Evolutionary conservation across 345 rosid species (phyloP), one percentile per base, ranked within the genome.

Genomic region (Crucihimalaya himalaica): DNA sequence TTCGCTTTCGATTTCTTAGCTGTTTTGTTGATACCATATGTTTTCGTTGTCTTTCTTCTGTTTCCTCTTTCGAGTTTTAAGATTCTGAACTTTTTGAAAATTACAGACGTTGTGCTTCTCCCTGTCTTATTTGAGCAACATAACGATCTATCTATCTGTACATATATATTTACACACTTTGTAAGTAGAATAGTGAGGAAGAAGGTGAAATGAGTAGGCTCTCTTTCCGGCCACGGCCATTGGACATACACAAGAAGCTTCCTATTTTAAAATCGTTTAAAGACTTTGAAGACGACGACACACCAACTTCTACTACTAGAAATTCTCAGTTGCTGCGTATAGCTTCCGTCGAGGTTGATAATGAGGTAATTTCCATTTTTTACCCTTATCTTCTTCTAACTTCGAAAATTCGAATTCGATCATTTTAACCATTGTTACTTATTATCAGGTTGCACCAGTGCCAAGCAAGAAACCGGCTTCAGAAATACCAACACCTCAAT

Each of bases 221-320:
- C 5, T 95, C 99, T 28, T 84, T 95, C 71, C 77, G 99, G 73
- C 99, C 99, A 19, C 88, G 99, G 21, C 99, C 99, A 15, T 79
- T 95, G 14, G 99, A 95, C 81, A 90, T 95, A 32, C 96, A 92
- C 83, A 95, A 90, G 81, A 95, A 92, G 88, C 90, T 95, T 45
- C 99, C 99, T 6, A 92, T 95, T 66, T 78, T 95, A 1, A 95
- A 95, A 78, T 92, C 98, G 18, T 81, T 84, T 4, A 92, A 90
- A 82, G 97, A 92, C 66, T 90, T 92, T 63, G 99, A 95, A 78
- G 99, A 95, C 13, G 99, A 95, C 55, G 99, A 95, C n/a, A 78
- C 88, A 28, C 88, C 94, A 31, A 82, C 96, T 71, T 78, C 84
- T 9, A 61, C 80, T 9, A 90, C 96, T 40, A 94, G 99, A 60